Base-by-base conservation (phyloP, 2,329 filamentous ascomycete species). In the Cytospora piceae region DNA sequence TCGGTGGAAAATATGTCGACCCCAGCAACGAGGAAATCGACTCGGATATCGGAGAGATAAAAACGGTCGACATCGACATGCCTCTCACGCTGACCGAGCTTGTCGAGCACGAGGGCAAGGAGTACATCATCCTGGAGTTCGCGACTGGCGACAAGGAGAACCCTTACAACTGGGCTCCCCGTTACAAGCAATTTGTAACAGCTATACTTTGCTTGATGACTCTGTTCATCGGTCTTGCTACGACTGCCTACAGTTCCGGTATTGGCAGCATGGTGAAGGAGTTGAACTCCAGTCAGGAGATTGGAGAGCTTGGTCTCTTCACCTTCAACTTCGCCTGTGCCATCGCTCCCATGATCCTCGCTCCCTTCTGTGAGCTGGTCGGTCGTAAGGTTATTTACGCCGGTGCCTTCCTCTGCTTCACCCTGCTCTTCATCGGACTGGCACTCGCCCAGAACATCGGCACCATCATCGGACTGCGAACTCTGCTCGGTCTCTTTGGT, bases 221-320 rank as follows among this genome's bases (percentile, higher is more conserved):
- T 1, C 75, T 84, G 11, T 84, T 83, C 73, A 83, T 84, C 65
- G 82, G 82, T 72, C 76, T 83, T 17, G 82, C 82, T n/a, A 84
- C 82, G 7, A 84, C 82, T 4, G 80, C 81, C 14, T 84, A 84
- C 74, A 81, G 78, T 61, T 81, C 81, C 27, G 82, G 81, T 53
- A 81, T 84, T 69, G 71, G 72, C 61, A 74, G 72, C 61, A 84
- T 84, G 82, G 74, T 72, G 15, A 69, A 71, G 39, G 82, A 84
- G 0, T 72, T 84, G 9, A 76, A 78, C 29, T 75, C 78, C 3
- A 76, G 77, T 0, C 72, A 72, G 0, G 76, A 79, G 61, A 71
- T 82, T 6, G 82, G 81, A 37, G 77, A 84, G 70, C 71, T 84
- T 7, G 82, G 82, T 66, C 74, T 84, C 20, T 82, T 83, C 74